phyloP scores from a whole-genome alignment of 768 basidiomycete genomes.

The Floccularia luteovirens region DNA sequence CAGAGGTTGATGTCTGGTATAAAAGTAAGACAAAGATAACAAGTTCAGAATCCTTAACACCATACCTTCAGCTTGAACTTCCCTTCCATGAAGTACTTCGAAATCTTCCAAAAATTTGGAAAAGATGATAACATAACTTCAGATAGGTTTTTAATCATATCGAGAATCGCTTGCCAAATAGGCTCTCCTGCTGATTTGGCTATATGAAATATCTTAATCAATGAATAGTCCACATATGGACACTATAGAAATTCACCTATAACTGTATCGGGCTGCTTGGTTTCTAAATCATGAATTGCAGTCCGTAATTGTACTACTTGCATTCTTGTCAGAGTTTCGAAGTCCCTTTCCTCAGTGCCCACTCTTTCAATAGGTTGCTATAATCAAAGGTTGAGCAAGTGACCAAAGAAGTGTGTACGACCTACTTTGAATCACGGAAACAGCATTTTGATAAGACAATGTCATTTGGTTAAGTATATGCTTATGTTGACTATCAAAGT shows the following conservation, averaged over 20 bases:
- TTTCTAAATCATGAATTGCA: slow-evolving; percentile 53
- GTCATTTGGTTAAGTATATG: slow-evolving; percentile 78
- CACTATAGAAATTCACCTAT: slow-evolving; percentile 37
- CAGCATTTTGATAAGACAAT: slow-evolving; percentile 44
- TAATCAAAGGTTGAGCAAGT: neutral
- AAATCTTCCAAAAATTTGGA: slow-evolving; percentile 92
- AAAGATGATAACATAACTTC: slow-evolving; percentile 79
- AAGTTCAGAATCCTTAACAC: slow-evolving; percentile 4
- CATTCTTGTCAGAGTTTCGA: slow-evolving; percentile 31
- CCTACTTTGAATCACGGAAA: slow-evolving; percentile 48
- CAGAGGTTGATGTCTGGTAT: slow-evolving; percentile 19
- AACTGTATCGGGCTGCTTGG: slow-evolving; percentile 52
- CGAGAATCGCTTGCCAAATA: slow-evolving; percentile 73
- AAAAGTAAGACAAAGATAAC: slow-evolving; percentile 4
- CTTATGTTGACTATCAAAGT: slow-evolving; percentile 89
- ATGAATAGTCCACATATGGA: neutral
- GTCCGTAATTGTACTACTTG: slow-evolving; percentile 52
- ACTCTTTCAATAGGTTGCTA: slow-evolving; percentile 44
- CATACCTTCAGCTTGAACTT: slow-evolving; percentile 84
- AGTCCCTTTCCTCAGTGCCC: slow-evolving; percentile 21
- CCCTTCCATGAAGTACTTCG: slow-evolving; percentile 86
- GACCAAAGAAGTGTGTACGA: neutral
- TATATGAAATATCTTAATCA: slow-evolving; percentile 15
- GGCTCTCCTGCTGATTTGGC: slow-evolving; percentile 67
- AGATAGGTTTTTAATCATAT: slow-evolving; percentile 80